Base-by-base conservation (phyloP, 768 basidiomycete genomes). In the Mycena pura region DNA sequence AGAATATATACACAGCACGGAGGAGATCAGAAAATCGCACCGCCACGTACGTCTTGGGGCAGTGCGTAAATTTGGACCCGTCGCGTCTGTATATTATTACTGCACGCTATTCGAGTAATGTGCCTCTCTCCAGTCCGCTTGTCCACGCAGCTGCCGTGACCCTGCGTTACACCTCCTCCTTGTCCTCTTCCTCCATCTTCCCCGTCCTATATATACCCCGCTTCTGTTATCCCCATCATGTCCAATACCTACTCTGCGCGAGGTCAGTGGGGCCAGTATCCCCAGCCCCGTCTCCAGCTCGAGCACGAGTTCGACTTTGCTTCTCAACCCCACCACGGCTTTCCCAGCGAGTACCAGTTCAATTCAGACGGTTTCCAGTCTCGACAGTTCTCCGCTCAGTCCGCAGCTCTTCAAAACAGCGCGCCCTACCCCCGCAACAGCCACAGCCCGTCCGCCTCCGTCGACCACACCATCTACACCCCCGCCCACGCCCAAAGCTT, bases 251-350 rank as follows among this genome's bases (percentile, higher is more conserved):
- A 64, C 52, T 14, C 44, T 41, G 46, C 44, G 2, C 56, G 32
- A 17, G 21, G n/a, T n/a, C 57, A 63, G 43, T 64, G 62, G 62
- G 2, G 24, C 45, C 62, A 57, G 49, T 59, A 55, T 29, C 31
- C 58, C 13, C 36, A 25, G 31, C 69, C 69, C n/a, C 67, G 69
- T 41, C 65, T 76, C 32, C 77, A 76, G 58, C 76, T 77, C 24
- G 78, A 77, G 60, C 73, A 73, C n/a, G 76, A 47, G 38, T n/a
- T n/a, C n/a, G n/a, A n/a, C n/a, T n/a, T n/a, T n/a, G n/a, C n/a
- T n/a, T n/a, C n/a, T n/a, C n/a, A n/a, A n/a, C n/a, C n/a, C n/a
- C n/a, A n/a, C n/a, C 50, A 39, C 31, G 52, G 34, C 57, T 66
- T 54, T 34, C 17, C 60, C 14, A 55, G 58, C 52, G 40, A 48